Evolutionary conservation across 176 grass and related monocot species (phyloP).

Genomic region (Paspalum notatum): DNA sequence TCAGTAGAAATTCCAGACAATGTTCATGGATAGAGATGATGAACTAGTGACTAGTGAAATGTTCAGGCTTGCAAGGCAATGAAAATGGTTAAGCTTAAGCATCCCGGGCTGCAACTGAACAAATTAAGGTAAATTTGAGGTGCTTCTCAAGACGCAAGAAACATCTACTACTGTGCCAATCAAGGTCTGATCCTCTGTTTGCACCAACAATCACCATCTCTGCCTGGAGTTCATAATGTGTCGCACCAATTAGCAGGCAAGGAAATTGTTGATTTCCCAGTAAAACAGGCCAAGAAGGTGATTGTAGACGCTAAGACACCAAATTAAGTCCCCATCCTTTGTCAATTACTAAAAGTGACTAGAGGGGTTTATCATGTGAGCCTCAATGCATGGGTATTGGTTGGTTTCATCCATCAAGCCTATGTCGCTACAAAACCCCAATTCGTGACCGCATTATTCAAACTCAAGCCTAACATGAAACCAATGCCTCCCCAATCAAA

Average conservation of each 20-base stretch:
- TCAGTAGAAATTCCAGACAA: neutral
- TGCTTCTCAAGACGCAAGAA: neutral
- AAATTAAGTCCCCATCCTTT: too few species aligned
- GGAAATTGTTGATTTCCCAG: too few species aligned
- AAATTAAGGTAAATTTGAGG: neutral
- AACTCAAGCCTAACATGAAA: neutral
- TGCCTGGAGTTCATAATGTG: too few species aligned
- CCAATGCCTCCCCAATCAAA: neutral
- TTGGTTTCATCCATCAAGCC: neutral
- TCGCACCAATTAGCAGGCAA: too few species aligned
- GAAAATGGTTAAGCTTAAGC: neutral
- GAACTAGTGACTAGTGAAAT: neutral
- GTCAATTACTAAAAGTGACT: too few species aligned
- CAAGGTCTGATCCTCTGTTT: too few species aligned
- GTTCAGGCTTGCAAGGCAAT: neutral
- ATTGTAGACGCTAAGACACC: too few species aligned
- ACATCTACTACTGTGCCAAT: neutral
- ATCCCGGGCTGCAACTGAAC: neutral
- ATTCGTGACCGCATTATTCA: neutral
- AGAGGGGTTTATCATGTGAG: too few species aligned
- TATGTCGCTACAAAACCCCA: neutral
- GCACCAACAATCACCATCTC: too few species aligned
- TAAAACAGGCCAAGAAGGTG: too few species aligned
- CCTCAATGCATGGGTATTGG: neutral
- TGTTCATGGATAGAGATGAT: neutral